Percentiles rank a stretch among this genome's conserved stretches.
These are phyloP conservation scores for Arthrobotrys conoides DNA, from an alignment of 2,329 filamentous ascomycete species.

Conservation along the genomic window DNA sequence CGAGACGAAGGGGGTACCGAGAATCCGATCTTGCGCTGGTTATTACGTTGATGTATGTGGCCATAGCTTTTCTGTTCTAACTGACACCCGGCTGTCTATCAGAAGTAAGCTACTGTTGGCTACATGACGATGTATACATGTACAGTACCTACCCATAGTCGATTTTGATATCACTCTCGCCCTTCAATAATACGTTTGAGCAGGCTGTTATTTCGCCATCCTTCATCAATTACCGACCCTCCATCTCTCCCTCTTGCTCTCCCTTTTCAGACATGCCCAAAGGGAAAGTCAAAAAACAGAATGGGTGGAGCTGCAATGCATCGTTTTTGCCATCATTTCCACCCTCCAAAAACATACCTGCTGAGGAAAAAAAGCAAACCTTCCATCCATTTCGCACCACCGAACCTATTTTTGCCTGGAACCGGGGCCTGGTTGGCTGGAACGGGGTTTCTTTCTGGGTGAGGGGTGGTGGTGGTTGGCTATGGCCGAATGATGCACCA, in stretches of 20 bases:
- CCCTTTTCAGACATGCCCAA: not conserved
- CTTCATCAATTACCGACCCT: conserved; percentile 20
- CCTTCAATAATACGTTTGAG: conserved; percentile 25
- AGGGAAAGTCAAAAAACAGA: conserved; percentile 6
- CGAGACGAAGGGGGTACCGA: conserved; percentile 42
- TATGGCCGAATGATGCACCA: conserved; percentile 46
- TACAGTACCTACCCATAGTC: not conserved
- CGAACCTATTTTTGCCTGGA: conserved; percentile 60
- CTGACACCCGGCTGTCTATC: not conserved
- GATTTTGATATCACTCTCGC: conserved; percentile 9
- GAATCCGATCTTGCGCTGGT: conserved; percentile 46
- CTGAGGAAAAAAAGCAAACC: conserved; percentile 38
- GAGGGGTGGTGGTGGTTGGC: conserved; percentile 35
- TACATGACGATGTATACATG: too few species aligned
- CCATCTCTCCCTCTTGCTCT: not conserved
- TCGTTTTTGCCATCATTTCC: conserved; percentile 30
- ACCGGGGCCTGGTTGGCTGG: conserved; percentile 56
- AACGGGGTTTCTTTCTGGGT: conserved; percentile 23
- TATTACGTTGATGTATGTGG: conserved; percentile 40
- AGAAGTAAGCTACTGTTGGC: too few species aligned
- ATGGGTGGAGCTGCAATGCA: conserved; percentile 16
- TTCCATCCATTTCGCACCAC: not conserved
- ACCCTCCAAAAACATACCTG: conserved; percentile 22
- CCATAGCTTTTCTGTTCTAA: not conserved
- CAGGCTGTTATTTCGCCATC: conserved; percentile 24